Evolutionary conservation across 371 early-diverging fungal species (phyloP), one percentile per base, ranked within the genome.

Genomic region (Polyrhizophydium stewartii): DNA sequence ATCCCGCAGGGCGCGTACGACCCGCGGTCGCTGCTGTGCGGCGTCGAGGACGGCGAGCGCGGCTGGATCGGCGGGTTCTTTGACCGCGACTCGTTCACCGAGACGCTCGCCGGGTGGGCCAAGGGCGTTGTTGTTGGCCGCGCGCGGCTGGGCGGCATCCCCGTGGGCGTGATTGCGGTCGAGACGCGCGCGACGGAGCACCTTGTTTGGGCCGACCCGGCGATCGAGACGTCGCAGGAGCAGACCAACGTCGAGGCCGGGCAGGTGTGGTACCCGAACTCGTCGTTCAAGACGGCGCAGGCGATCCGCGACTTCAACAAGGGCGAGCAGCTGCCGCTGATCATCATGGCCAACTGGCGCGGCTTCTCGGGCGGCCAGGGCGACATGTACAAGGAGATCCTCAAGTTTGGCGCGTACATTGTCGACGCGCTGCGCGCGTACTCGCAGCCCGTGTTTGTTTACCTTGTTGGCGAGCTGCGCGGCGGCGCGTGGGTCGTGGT

Each of bases 301-400:
- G 93, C 97, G 5, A 97, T 99, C 78, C 87, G 89, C 63, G 96
- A 98, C 78, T 96, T 98, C 67, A 96, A 97, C 86, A 89, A 94
- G 70, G 96, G 97, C 74, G 99, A 99, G 77, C 92, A 92, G 67
- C 83, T 99, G 61, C 96, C 98, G 22, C 76, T 99, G 72, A 90
- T 99, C 73, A 91, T 99, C 77, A 93, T 99, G 84, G 98, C 98
- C 77, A 98, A 99, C 91, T 99, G 98, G 98, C 94, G 98, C 82
- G 99, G 99, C 58, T 99, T 99, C 88, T 91, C 91, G 46, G 99
- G 99, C 63, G 98, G 98, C 58, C 96, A 97, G 76, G 92, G 90
- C 68, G 98, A 99, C 76, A 97, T 99, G 97, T 96, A 87, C 85
- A 89, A 96, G 69, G 96, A 95, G 75, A 86, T 98, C 1, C 84